Conservation (phyloP, 768 basidiomycete species). For the Trametes villosa region DNA sequence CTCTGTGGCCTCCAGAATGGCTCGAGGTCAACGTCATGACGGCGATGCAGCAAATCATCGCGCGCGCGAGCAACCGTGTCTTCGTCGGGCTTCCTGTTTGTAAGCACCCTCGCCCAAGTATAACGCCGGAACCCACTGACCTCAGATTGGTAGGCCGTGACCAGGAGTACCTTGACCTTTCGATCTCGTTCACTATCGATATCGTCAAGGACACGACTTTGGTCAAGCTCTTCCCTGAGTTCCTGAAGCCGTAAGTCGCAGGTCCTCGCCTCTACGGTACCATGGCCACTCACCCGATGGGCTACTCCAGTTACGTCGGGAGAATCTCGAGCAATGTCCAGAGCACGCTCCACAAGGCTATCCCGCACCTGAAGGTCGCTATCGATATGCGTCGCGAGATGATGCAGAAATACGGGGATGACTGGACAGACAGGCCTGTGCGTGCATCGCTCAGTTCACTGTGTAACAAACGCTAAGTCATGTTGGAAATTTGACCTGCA, state of each 20-base stretch:
- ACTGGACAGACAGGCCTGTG: conserved; percentile 33
- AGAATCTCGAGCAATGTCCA: conserved; percentile 21
- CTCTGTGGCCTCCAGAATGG: conserved; percentile 31
- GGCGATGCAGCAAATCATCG: conserved; percentile 33
- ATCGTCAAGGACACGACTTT: conserved; percentile 33
- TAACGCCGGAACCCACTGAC: too few species aligned
- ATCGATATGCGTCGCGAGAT: conserved; percentile 29
- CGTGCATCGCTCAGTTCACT: not conserved
- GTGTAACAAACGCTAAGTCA: not conserved
- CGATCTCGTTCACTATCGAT: conserved; percentile 38
- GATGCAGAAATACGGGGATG: conserved; percentile 24
- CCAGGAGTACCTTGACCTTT: conserved; percentile 35
- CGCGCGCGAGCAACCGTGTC: conserved; percentile 36
- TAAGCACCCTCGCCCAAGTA: conserved; percentile 21
- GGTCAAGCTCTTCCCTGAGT: conserved; percentile 38
- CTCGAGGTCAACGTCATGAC: conserved; percentile 23
- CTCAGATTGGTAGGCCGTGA: conserved; percentile 32
- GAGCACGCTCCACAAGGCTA: conserved; percentile 11
- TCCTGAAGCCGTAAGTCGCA: conserved; percentile 38
- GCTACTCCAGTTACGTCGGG: conserved; percentile 16
- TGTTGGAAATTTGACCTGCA: conserved; percentile 7
- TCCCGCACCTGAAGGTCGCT: conserved; percentile 21
- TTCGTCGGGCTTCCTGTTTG: conserved; percentile 42
- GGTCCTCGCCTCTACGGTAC: too few species aligned
- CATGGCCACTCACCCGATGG: not conserved